Conservation (phyloP, 139 green algal genomes). For the Nannochloris sp. region DNA sequence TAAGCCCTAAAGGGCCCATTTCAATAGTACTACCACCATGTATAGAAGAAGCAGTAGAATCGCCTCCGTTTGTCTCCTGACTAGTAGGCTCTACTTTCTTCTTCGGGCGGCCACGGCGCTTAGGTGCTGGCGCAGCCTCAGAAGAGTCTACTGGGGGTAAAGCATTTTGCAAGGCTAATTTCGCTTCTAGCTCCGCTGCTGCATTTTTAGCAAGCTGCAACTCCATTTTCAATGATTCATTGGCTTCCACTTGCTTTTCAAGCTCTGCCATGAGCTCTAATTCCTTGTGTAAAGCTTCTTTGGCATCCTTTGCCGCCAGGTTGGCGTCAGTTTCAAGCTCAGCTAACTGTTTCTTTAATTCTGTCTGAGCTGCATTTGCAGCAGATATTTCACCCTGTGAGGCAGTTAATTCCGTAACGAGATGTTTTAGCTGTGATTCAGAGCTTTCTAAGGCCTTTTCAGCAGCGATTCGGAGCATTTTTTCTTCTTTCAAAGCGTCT, state of each 20-base stretch:
- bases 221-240: neutral
- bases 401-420: neutral
- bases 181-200: too few species aligned
- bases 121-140: too few species aligned
- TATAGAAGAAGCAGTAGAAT: neutral
- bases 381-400: neutral
- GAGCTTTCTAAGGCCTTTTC: conserved; percentile 11
- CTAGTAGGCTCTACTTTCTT: neutral
- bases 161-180: too few species aligned
- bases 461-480: conserved; percentile 5
- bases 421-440: neutral
- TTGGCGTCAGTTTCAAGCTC: neutral
- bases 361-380: neutral
- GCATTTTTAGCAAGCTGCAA: neutral
- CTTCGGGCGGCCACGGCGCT: too few species aligned
- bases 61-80: neutral
- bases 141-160: too few species aligned
- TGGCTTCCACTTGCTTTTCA: neutral
- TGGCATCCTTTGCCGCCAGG: conserved; percentile 23
- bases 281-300: conserved; percentile 23
- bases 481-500: neutral
- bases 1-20: neutral
- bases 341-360: neutral
- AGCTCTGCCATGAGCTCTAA: conserved; percentile 14
- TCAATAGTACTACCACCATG: too few species aligned